phyloP scores from a whole-genome alignment of 768 basidiomycete genomes.

The Daedaleopsis nitida region DNA sequence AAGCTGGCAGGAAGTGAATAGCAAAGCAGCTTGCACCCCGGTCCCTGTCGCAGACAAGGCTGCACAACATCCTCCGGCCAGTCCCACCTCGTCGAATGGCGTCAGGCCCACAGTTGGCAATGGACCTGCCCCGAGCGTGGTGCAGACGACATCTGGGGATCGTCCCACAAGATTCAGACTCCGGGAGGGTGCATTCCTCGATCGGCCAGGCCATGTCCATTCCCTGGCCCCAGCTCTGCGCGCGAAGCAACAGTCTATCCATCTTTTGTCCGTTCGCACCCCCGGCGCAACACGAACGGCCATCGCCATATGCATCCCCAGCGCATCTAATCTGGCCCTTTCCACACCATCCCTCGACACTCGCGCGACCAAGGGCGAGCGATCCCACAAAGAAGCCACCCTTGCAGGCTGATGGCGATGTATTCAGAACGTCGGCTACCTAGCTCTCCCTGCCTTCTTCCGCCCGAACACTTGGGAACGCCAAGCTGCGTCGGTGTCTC shows the following conservation, averaged over 20 bases:
- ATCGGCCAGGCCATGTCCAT: slow-evolving; percentile 9
- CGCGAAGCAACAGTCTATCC: slow-evolving; percentile 2
- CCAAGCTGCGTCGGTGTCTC: neutral
- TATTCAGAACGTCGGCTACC: neutral
- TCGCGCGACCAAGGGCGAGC: neutral
- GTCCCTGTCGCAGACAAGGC: neutral
- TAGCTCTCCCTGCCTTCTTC: neutral
- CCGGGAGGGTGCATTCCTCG: slow-evolving; percentile 18
- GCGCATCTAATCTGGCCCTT: slow-evolving; percentile 1
- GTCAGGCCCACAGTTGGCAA: slow-evolving; percentile 9
- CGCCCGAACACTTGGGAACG: neutral
- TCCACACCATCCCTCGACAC: too few species aligned
- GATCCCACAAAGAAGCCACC: neutral
- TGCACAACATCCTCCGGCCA: neutral
- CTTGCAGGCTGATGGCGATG: neutral
- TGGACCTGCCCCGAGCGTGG: neutral
- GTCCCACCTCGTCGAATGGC: neutral
- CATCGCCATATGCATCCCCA: neutral
- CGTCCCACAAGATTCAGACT: slow-evolving; percentile 17
- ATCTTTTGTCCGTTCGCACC: neutral
- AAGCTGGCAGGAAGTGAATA: neutral
- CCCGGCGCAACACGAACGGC: neutral
- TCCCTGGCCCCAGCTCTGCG: neutral
- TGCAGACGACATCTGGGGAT: slow-evolving; percentile 4
- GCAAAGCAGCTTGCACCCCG: neutral